Base-by-base conservation (phyloP, 176 grass and related monocot genomes). In the Poa pratensis region DNA sequence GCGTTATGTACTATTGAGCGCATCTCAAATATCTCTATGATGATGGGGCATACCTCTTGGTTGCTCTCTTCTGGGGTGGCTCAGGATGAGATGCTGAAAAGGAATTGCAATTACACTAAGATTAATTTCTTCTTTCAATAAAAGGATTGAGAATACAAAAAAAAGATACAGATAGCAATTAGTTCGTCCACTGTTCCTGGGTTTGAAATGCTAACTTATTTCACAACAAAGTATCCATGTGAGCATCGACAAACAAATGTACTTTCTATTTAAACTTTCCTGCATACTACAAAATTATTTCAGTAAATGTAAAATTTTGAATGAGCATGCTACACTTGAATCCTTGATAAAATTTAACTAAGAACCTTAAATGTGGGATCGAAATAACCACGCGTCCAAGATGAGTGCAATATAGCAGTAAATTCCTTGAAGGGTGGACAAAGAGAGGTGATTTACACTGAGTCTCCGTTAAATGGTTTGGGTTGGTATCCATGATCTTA, bases 51-150 rank as follows among this genome's bases (percentile, higher is more conserved):
- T 82, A 93, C 91, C 88, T 85, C 23, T 32, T 73, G 55, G 20
- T 57, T 49, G 20, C 26, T 35, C n/a, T 81, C 23, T 45, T 64
- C 69, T 73, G 62, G 66, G 81, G 46, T 82, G 53, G 54, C 19
- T 73, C 66, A 17, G 50, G 49, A 71, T 58, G 28, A 45, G 67
- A 79, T n/a, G 82, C 86, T 92, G 83, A 24, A 78, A 92, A 75
- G 14, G 50, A 60, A 65, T 82, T 55, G n/a, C 13, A 27, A 82
- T 42, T 78, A 42, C 55, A 71, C 5, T 49, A 55, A 61, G 12
- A 84, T 69, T 87, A 69, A 20, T 14, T 39, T 62, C 17, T 62
- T 34, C 27, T 61, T 70, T 13, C 34, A 88, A 70, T 20, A 43
- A 1, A 2, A 5, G 26, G 23, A 62, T 63, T 65, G 5, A 83